Conservation (phyloP, 1,284 basidiomycete genomes). For the Ustilago xerochloae region DNA sequence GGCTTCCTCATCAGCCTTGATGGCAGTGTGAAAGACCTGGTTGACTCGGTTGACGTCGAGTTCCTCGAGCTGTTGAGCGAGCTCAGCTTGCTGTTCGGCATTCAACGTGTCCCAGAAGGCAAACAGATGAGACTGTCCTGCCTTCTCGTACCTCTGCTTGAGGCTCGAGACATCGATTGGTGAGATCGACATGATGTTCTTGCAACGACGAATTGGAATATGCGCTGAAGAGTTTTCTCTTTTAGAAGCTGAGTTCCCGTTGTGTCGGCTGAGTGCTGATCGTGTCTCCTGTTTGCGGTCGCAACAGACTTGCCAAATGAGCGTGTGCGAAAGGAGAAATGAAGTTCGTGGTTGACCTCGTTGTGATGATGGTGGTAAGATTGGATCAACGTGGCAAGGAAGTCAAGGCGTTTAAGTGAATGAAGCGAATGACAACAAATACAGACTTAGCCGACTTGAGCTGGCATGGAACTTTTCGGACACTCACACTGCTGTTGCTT, state of each 20-base stretch:
- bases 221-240: neutral
- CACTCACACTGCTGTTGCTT: no score
- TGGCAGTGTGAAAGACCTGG: constrained; percentile 82
- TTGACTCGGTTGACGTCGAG: constrained; percentile 94
- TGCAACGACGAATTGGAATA: no score
- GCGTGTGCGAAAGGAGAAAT: neutral
- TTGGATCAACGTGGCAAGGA: neutral
- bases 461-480: no score
- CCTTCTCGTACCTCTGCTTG: constrained; percentile 71
- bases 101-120: constrained; percentile 84
- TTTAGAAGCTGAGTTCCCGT: no score
- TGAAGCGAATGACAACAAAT: neutral
- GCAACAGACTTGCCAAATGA: neutral
- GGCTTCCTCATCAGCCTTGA: constrained; percentile 76
- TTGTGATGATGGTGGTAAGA: no score
- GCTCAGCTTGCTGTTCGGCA: constrained; percentile 75
- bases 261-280: no score
- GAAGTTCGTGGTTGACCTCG: neutral
- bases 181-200: constrained; percentile 27
- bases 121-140: constrained; percentile 89
- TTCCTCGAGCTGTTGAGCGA: constrained; percentile 79
- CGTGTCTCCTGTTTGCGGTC: neutral
- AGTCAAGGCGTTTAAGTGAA: neutral
- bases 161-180: constrained; percentile 35
- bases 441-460: no score